Evolutionary conservation across 2,329 filamentous ascomycete species (phyloP).

Genomic region (Ophiosphaerella korrae): DNA sequence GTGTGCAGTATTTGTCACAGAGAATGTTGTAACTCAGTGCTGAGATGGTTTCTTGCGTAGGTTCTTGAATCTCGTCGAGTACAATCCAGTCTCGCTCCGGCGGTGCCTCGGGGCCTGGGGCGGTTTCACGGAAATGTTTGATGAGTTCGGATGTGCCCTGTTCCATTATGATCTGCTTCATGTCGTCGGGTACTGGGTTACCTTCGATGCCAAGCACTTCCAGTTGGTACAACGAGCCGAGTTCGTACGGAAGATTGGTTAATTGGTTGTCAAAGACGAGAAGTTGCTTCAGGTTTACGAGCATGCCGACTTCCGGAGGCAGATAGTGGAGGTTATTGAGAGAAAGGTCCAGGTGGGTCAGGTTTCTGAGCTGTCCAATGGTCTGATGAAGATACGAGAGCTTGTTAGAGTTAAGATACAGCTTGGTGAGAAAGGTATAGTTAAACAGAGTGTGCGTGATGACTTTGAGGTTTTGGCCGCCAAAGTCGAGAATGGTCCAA

Average conservation of each 20-base stretch:
- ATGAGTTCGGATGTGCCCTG: slow-evolving; percentile 87
- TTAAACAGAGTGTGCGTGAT: slow-evolving; percentile 78
- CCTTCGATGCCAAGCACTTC: slow-evolving; percentile 91
- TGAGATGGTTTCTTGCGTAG: slow-evolving; percentile 69
- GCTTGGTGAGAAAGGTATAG: slow-evolving; percentile 87
- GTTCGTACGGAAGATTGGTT: slow-evolving; percentile 77
- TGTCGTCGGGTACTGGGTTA: slow-evolving; percentile 77
- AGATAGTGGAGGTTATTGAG: slow-evolving; percentile 83
- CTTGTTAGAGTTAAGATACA: slow-evolving; percentile 94
- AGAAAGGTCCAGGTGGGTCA: slow-evolving; percentile 85
- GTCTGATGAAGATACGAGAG: slow-evolving; percentile 77
- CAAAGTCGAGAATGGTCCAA: slow-evolving; percentile 93
- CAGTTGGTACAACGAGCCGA: slow-evolving; percentile 86
- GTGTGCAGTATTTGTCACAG: slow-evolving; percentile 90
- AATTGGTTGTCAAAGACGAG: slow-evolving; percentile 91
- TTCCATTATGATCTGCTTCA: slow-evolving; percentile 84
- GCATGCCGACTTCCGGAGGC: slow-evolving; percentile 94
- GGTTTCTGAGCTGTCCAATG: slow-evolving; percentile 80
- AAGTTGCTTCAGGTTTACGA: slow-evolving; percentile 85
- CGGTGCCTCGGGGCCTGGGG: slow-evolving; percentile 79
- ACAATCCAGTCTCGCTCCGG: slow-evolving; percentile 76
- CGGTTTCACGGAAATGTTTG: slow-evolving; percentile 79
- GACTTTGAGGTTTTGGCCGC: slow-evolving; percentile 90
- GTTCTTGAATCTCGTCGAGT: slow-evolving; percentile 64
- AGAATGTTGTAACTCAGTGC: slow-evolving; percentile 95